Evolutionary conservation across 768 basidiomycete species (phyloP).

Genomic region (Bullera alba): DNA sequence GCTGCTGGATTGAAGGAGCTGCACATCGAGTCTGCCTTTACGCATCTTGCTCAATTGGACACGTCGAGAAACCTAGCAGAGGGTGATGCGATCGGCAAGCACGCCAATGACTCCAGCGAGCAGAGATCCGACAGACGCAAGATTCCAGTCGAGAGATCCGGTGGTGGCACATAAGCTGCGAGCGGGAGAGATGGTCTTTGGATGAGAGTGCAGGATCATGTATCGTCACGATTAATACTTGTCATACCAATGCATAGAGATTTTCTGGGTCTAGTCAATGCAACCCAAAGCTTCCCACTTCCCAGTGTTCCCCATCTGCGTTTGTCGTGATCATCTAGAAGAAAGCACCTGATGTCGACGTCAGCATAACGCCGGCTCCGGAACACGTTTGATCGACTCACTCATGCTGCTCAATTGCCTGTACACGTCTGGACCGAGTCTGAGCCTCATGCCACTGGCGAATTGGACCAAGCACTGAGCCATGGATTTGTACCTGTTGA

Average conservation of each 20-base stretch:
- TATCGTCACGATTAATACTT: neutral
- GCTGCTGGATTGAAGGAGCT: slow-evolving; percentile 49
- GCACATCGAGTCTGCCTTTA: slow-evolving; percentile 45
- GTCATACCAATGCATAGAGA: neutral
- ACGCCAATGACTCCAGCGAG: slow-evolving; percentile 32
- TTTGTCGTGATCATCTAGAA: neutral
- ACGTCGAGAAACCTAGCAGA: slow-evolving; percentile 12
- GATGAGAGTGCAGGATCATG: neutral
- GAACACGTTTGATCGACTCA: slow-evolving; percentile 20
- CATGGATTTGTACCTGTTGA: slow-evolving; percentile 53
- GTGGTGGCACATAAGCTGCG: slow-evolving; percentile 48
- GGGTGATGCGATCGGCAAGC: slow-evolving; percentile 47
- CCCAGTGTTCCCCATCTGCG: neutral
- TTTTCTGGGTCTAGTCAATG: neutral
- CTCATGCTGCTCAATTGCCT: slow-evolving; percentile 21
- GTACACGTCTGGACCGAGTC: slow-evolving; percentile 30
- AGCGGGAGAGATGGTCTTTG: neutral
- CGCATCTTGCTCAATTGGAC: slow-evolving; percentile 41
- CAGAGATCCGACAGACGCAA: slow-evolving; percentile 46
- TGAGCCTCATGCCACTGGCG: slow-evolving; percentile 26
- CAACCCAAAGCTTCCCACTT: too few species aligned
- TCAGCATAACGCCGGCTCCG: too few species aligned
- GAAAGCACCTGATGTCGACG: slow-evolving; percentile 65
- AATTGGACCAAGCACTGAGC: slow-evolving; percentile 23
- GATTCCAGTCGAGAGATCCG: slow-evolving; percentile 56